Base-by-base conservation (phyloP, 2,329 filamentous ascomycete species). In the Penicillium sp. region DNA sequence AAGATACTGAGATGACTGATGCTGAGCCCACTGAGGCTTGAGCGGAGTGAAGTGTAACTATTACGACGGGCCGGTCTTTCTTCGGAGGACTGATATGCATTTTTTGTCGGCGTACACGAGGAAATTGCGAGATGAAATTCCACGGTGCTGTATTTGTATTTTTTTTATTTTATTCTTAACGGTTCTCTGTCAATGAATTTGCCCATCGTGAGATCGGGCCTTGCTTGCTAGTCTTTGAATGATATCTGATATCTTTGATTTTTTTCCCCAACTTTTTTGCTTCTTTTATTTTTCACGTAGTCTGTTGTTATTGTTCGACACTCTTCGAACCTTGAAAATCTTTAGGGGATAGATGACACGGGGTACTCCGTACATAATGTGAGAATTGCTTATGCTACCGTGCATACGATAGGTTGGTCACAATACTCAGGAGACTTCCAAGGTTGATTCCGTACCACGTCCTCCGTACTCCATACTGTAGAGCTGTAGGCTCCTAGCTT, bases 1-100 rank as follows among this genome's bases (percentile, higher is more conserved):
- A 24, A 1, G 67, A 69, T 45, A 63, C 67, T 5, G 71, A 74
- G 41, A 75, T 75, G 73, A 58, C 63, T 0, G 72, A 75, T 38
- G 70, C 65, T 6, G 68, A 68, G 49, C 58, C 67, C 29, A 51
- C 57, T 0, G 59, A 58, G 38, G 62, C 45, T 45, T 41, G 64
- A 59, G 50, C 63, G 63, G 64, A 59, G 50, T 62, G 63, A 56
- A 45, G 21, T 36, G 21, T 24, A 29, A 18, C 32, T 50, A 44
- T 50, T 44, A 50, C 47, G 47, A 50, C 47, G 47, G 47, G 47
- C 41, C 31, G 32, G 47, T 44, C 29, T 5, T 31, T 22, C 24
- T 11, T n/a, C 14, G 22, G 16, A 16, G 34, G 34, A 39, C 34
- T 43, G 39, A 46, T 22, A 40, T 50, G 36, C 41, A 38, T 46